A percentile compares a stretch with the other conserved stretches of the same genome.
phyloP scores from a whole-genome alignment of 2,329 filamentous ascomycete genomes.

The Aaosphaeria pasadenensis region DNA sequence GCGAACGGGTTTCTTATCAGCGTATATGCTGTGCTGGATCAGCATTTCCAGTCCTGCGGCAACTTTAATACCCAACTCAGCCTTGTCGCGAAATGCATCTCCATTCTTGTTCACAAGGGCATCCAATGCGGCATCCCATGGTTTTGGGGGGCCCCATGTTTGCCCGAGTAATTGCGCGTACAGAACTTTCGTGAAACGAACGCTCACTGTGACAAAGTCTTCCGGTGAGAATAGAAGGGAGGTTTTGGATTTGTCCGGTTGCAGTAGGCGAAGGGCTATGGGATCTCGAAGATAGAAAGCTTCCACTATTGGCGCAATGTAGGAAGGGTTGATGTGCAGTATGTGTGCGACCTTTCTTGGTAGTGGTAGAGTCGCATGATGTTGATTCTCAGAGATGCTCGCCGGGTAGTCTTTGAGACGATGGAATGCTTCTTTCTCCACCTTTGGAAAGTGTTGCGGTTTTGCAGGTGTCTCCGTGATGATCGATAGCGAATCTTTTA shows the following conservation, averaged over 20 bases:
- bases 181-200: slow-evolving; percentile 81
- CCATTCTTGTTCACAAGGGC: slow-evolving; percentile 31
- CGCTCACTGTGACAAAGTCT: slow-evolving; percentile 76
- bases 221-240: slow-evolving; percentile 66
- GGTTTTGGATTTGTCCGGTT: slow-evolving; percentile 47
- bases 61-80: slow-evolving; percentile 82
- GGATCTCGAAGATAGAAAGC: slow-evolving; percentile 90
- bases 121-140: slow-evolving; percentile 48
- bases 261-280: slow-evolving; percentile 66
- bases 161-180: slow-evolving; percentile 91
- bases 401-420: slow-evolving; percentile 78
- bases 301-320: slow-evolving; percentile 81
- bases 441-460: slow-evolving; percentile 67
- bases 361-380: slow-evolving; percentile 69
- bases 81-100: slow-evolving; percentile 30
- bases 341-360: slow-evolving; percentile 81
- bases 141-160: slow-evolving; percentile 65
- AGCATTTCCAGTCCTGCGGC: slow-evolving; percentile 91
- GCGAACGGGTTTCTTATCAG: slow-evolving; percentile 65
- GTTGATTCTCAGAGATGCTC: slow-evolving; percentile 71
- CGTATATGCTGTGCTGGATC: slow-evolving; percentile 63
- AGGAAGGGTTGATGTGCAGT: slow-evolving; percentile 69
- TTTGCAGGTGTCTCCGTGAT: slow-evolving; percentile 56
- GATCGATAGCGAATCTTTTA: slow-evolving; percentile 62
- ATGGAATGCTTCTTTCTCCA: slow-evolving; percentile 90